A percentile compares a stretch with the other conserved stretches of the same genome.
phyloP scores from a whole-genome alignment of 192 early-diverging fungal species.

The Backusella westeae region DNA sequence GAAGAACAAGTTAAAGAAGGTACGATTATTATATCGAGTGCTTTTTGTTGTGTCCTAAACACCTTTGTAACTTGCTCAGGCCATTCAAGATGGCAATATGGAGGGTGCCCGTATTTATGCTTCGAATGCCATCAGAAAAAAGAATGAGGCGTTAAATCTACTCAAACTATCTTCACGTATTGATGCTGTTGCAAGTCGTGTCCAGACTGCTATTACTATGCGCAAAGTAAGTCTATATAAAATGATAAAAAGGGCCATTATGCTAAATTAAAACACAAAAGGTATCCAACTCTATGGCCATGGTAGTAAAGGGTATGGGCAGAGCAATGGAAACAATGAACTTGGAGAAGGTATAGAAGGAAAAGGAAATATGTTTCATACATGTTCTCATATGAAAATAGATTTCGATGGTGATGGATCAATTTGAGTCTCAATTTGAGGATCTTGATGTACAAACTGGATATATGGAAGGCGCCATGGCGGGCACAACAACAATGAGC shows the following conservation, averaged over 20 bases:
- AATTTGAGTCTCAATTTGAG: slow-evolving; percentile 95
- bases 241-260: not conserved
- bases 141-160: slow-evolving; percentile 91
- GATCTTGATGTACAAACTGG: slow-evolving; percentile 96
- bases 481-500: slow-evolving; percentile 77
- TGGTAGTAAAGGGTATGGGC: slow-evolving; percentile 92
- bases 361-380: not conserved
- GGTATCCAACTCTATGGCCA: slow-evolving; percentile 82
- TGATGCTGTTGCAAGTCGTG: slow-evolving; percentile 86
- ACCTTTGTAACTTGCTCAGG: slow-evolving; percentile 44
- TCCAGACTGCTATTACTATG: slow-evolving; percentile 96
- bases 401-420: slow-evolving; percentile 98
- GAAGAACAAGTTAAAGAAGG: slow-evolving; percentile 87
- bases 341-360: slow-evolving; percentile 76
- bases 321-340: slow-evolving; percentile 94
- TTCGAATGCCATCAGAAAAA: slow-evolving; percentile 95
- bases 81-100: slow-evolving; percentile 88
- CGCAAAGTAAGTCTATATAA: slow-evolving; percentile 43
- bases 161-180: slow-evolving; percentile 86
- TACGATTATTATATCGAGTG: slow-evolving; percentile 14
- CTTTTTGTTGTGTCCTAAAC: not conserved
- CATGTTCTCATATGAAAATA: slow-evolving; percentile 18
- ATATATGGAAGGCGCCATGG: slow-evolving; percentile 96
- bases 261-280: slow-evolving; percentile 10
- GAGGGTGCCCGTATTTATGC: slow-evolving; percentile 94